These are phyloP conservation scores for Daldinia grandis DNA, from an alignment of 495 filamentous ascomycete genomes.

Conservation along the genomic window DNA sequence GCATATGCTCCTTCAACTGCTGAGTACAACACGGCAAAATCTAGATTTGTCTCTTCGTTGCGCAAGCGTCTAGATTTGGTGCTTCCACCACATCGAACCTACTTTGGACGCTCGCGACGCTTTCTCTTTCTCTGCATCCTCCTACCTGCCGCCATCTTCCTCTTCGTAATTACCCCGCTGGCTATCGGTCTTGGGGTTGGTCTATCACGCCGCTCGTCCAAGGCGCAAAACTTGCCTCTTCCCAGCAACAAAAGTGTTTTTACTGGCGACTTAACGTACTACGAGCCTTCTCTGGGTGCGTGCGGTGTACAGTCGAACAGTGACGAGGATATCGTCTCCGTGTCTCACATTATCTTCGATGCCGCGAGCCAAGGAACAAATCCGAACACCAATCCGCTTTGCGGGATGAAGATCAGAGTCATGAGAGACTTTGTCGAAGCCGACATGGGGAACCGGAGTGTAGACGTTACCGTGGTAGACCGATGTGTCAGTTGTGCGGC, in stretches of 20 bases:
- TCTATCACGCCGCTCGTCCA: conserved; percentile 23
- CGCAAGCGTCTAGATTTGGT: conserved; percentile 44
- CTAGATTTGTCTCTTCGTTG: conserved; percentile 18
- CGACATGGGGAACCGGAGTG: conserved; percentile 49
- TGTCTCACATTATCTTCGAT: conserved; percentile 75
- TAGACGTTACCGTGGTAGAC: conserved; percentile 79
- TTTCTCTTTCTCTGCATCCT: conserved; percentile 48
- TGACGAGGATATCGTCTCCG: conserved; percentile 68
- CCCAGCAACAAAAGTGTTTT: conserved; percentile 60
- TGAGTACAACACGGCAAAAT: background rate
- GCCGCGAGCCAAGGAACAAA: conserved; percentile 61
- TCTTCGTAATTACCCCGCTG: conserved; percentile 45
- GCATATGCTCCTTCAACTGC: conserved; percentile 7
- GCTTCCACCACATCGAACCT: conserved; percentile 53
- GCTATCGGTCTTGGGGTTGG: conserved; percentile 49
- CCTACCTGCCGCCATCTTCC: conserved; percentile 30
- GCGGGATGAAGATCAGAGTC: conserved; percentile 69
- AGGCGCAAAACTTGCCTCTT: conserved; percentile 60
- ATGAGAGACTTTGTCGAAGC: conserved; percentile 53
- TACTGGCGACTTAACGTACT: conserved; percentile 77
- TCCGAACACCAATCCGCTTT: conserved; percentile 76
- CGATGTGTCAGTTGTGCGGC: conserved; percentile 72
- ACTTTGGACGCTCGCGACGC: conserved; percentile 52
- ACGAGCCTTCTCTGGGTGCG: conserved; percentile 71
- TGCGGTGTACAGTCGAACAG: conserved; percentile 68